Conservation (phyloP, 1,284 basidiomycete species). For the Ceratobasidium papillatum region DNA sequence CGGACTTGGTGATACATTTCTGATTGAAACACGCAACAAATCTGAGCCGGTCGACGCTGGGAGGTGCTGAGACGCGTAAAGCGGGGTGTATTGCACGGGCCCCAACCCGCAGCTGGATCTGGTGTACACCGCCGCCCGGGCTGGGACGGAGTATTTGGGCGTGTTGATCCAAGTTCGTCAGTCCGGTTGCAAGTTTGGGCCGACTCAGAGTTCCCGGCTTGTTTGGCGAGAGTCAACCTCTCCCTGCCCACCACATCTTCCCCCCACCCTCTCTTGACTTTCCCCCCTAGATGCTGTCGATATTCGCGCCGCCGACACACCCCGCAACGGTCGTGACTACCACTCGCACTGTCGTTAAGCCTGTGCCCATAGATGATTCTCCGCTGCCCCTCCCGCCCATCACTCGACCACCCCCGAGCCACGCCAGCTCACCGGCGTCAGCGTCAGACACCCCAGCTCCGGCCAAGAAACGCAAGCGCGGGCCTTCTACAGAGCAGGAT, state of each 20-base stretch:
- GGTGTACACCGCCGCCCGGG: not conserved
- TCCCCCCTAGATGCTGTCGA: constrained; percentile 26
- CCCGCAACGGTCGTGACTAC: constrained; percentile 10
- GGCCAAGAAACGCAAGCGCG: constrained; percentile 38
- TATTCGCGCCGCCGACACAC: constrained; percentile 14
- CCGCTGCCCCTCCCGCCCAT: not conserved
- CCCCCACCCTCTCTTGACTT: not conserved
- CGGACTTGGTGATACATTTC: not conserved
- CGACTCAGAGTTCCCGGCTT: constrained; percentile 25
- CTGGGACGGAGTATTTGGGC: constrained; percentile 13
- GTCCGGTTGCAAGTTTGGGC: constrained; percentile 30
- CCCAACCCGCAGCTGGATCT: not conserved
- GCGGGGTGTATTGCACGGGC: not conserved
- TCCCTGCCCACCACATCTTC: constrained; percentile 4
- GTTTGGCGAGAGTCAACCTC: not conserved
- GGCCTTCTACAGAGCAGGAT: not conserved
- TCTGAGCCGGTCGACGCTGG: not conserved
- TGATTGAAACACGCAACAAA: constrained; percentile 27
- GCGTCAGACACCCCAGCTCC: not conserved
- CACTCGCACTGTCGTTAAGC: constrained; percentile 11
- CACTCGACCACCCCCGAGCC: not conserved
- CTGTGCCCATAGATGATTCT: constrained; percentile 12
- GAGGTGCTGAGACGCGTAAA: not conserved
- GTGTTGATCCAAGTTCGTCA: constrained; percentile 26
- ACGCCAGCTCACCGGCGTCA: not conserved